Evolutionary conservation across 192 early-diverging fungal species (phyloP), one percentile per base, ranked within the genome.

Genomic region (Coemansia erecta): DNA sequence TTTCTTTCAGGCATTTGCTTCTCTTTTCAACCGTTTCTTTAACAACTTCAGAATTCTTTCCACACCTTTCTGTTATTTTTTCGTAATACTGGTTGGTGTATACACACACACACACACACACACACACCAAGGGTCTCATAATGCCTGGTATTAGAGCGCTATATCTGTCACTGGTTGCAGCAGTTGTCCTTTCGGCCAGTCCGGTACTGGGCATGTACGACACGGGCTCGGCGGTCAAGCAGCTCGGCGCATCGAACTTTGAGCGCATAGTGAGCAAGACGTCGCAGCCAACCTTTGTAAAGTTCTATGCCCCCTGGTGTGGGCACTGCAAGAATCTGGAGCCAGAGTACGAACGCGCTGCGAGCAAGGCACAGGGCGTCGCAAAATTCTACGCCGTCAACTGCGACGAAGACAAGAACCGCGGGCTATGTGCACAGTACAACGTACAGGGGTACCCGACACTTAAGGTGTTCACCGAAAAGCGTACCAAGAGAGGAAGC

Each of bases 251-350:
- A 13, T 72, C 70, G 39, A 92, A 77, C 70, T 97, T 95, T 79
- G 69, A 81, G 21, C 57, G 61, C 0, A 76, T 77, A 28, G 68
- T 92, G 65, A 59, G 81, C n/a, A 67, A 71, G 4, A 84, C 87
- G 58, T 77, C 88, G 9, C 71, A 93, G 64, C 82, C 89, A 8
- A 92, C 91, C 14, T 84, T 93, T 57, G 90, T 92, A 19, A 92
- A 95, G 69, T 98, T 98, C 72, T 97, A 87, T 64, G 96, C 94
- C 11, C 96, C 95, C 24, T 98, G 95, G 92, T 95, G 94, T 75
- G 93, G 93, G 18, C 90, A 95, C 75, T 98, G 95, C 72, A 85
- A 94, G 81, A 89, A 79, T 21, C 63, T 94, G 59, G 88, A 83
- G 17, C 94, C 94, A 15, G 89, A 90, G 46, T 98, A 92, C 81